Base-by-base conservation (phyloP, 2,329 filamentous ascomycete genomes). In the Sarocladiaceae sp. region DNA sequence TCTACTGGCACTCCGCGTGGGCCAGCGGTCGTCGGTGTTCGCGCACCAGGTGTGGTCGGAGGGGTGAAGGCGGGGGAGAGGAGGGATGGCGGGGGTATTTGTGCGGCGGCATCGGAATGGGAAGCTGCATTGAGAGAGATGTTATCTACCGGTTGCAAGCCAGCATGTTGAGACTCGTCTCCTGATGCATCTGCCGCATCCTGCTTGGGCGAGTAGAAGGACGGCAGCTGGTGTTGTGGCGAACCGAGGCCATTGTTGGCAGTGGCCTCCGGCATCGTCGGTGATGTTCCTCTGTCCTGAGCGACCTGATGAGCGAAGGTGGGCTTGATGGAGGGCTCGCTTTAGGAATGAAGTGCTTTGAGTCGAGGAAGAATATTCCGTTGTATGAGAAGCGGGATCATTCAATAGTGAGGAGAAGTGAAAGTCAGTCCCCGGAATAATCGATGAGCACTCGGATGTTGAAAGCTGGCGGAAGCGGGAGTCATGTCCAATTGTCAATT, bases 11-110 rank as follows among this genome's bases (percentile, higher is more conserved):
- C 69, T 47, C 75, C 68, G 39, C 70, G 76, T 11, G 76, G 70
- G 31, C 57, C 63, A 45, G 57, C 56, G 16, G 32, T n/a, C 43
- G 56, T 62, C 3, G 76, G 76, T 1, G 78, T 82, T 20, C 72
- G 64, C 5, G 72, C 71, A 3, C 79, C 80, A 0, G 80, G 80
- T 0, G 80, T 83, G 7, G 73, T 68, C 24, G 84, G 83, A 12
- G 86, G 85, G 6, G 82, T 89, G 64, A 88, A 95, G 51, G 85
- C 85, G 42, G 86, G 87, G 61, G 91, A 96, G 50, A 96, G 82
- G 39, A 93, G 80, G 3, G 88, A 88, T 4, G 81, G 75, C 12
- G 73, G 76, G 23, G 73, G 73, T 13, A 50, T 52, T 40, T 54
- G 54, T 19, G 50, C 32, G 23, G 26, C 29, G 29, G 45, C 33